Conservation (phyloP, 208 protist genomes). For the Herpetomonas samuelpessoai region DNA sequence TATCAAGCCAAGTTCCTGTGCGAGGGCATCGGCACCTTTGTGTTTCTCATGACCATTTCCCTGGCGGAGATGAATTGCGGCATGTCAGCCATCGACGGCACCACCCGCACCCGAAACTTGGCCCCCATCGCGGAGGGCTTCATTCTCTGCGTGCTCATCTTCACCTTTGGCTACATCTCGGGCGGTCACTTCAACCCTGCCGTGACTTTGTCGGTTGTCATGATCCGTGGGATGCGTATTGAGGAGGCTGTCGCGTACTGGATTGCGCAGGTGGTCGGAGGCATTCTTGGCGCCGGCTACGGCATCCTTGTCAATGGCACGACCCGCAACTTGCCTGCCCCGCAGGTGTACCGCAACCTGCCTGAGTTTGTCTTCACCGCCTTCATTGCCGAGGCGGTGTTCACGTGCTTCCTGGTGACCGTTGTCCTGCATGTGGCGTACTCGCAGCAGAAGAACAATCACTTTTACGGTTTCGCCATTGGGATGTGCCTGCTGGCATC, state of each 20-base stretch:
- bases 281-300: conserved; percentile 47
- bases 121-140: conserved; percentile 80
- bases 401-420: conserved; percentile 67
- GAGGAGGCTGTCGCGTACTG: conserved; percentile 79
- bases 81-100: conserved; percentile 52
- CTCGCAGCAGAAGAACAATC: conserved; percentile 69
- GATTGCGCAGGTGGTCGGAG: conserved; percentile 78
- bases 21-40: conserved; percentile 73
- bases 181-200: conserved; percentile 86
- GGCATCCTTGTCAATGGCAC: conserved; percentile 62
- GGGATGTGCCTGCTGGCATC: conserved; percentile 65
- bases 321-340: conserved; percentile 62
- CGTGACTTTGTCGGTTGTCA: conserved; percentile 63
- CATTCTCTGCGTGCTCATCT: conserved; percentile 77
- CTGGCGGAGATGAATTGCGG: conserved; percentile 79
- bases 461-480: conserved; percentile 81
- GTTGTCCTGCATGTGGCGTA: conserved; percentile 77
- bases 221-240: conserved; percentile 63
- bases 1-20: conserved; percentile 64
- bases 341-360: conserved; percentile 64
- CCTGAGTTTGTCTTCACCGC: conserved; percentile 62
- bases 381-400: conserved; percentile 64
- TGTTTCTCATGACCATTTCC: conserved; percentile 71
- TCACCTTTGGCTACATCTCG: conserved; percentile 81
- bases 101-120: conserved; percentile 65